phyloP scores from a whole-genome alignment of 306 rosid species.

The Fragaria ananassa region DNA sequence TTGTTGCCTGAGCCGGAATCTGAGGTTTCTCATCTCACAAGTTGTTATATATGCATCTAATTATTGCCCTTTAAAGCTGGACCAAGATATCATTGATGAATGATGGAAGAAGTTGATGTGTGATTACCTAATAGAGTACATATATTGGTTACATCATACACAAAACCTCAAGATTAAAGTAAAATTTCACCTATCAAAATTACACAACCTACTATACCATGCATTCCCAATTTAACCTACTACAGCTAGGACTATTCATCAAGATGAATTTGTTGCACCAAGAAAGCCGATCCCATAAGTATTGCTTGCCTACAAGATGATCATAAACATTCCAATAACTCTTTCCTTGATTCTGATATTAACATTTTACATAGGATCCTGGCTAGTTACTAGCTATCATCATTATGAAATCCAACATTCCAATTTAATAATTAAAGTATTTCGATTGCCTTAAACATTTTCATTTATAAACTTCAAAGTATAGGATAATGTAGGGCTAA shows the following conservation, averaged over 20 bases:
- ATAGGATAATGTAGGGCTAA: slow-evolving; percentile 29
- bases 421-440: slow-evolving; percentile 20
- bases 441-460: slow-evolving; percentile 5
- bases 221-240: not conserved
- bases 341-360: not conserved
- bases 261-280: not conserved
- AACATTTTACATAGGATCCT: slow-evolving; percentile 19
- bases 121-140: not conserved
- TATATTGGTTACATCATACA: not conserved
- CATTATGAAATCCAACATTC: slow-evolving; percentile 20
- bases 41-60: not conserved
- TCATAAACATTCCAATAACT: not conserved
- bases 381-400: slow-evolving; percentile 10
- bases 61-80: not conserved
- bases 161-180: not conserved
- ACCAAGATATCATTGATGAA: not conserved
- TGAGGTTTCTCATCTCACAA: slow-evolving; percentile 5
- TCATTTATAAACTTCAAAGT: slow-evolving; percentile 5
- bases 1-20: not conserved
- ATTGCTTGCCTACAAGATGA: not conserved
- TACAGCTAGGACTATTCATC: not conserved
- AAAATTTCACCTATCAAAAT: not conserved
- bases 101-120: not conserved
- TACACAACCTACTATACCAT: not conserved
- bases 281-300: not conserved